Conservation (phyloP, 2,329 filamentous ascomycete genomes). For the Aspergillus alliaceus region DNA sequence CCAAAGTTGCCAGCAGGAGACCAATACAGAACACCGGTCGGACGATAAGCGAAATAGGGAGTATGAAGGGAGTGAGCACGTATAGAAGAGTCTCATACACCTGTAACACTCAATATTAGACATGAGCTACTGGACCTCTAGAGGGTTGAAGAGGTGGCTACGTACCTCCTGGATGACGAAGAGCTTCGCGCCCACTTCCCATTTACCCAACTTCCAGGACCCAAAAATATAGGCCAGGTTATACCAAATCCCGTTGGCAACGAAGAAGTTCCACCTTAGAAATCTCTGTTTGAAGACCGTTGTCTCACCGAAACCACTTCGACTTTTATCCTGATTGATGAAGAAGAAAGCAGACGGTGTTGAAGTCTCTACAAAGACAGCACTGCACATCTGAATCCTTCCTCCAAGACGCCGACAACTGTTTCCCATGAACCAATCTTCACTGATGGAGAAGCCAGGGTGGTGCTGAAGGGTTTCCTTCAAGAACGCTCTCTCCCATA, state of each 20-base stretch:
- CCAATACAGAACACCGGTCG: slow-evolving; percentile 43
- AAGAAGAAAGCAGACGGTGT: slow-evolving; percentile 47
- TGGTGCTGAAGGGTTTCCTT: slow-evolving; percentile 49
- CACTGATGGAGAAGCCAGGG: slow-evolving; percentile 51
- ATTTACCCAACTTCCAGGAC: slow-evolving; percentile 51
- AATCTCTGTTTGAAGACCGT: slow-evolving; percentile 55
- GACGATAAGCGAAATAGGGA: slow-evolving; percentile 48
- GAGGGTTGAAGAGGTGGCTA: not conserved
- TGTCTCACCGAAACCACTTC: slow-evolving; percentile 55
- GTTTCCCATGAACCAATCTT: slow-evolving; percentile 56
- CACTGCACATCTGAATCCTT: slow-evolving; percentile 51
- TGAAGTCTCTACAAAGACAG: slow-evolving; percentile 53
- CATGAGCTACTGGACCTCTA: not conserved
- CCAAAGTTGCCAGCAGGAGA: slow-evolving; percentile 37
- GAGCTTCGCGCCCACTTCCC: slow-evolving; percentile 52
- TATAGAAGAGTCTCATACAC: slow-evolving; percentile 50
- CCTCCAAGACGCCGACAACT: slow-evolving; percentile 46
- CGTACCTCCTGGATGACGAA: slow-evolving; percentile 49
- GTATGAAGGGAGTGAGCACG: slow-evolving; percentile 46
- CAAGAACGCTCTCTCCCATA: slow-evolving; percentile 51
- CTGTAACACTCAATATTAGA: slow-evolving; percentile 29
- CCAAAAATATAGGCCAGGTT: slow-evolving; percentile 49
- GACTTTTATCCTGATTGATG: slow-evolving; percentile 37
- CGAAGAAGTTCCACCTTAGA: slow-evolving; percentile 55
- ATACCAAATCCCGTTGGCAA: slow-evolving; percentile 51